Base-by-base conservation (phyloP, 768 basidiomycete genomes). In the Leccinum boreale region DNA sequence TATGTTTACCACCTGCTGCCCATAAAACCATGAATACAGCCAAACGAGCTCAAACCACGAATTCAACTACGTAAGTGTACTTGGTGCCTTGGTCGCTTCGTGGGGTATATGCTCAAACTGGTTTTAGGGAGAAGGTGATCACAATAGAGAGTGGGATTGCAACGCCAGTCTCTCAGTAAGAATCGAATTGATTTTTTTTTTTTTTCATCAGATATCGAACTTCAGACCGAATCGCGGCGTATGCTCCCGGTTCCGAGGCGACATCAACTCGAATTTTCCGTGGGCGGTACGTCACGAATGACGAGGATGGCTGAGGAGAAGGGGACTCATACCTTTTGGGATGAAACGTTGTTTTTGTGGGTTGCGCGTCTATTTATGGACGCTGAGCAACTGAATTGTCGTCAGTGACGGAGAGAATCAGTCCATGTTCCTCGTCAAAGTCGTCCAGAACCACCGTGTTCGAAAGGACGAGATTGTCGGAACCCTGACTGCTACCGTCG, bases 161-260 rank as follows among this genome's bases (percentile, higher is more conserved):
- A 4, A 9, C 24, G 2, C 2, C 5, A 5, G n/a, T 14, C 26
- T 2, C 21, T 45, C n/a, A n/a, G 3, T 2, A 1, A n/a, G 4
- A 14, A 36, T 14, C 31, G 0, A 19, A 8, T 3, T 12, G 4
- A 21, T 1, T 24, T 11, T 12, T 29, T 6, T 5, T 5, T 26
- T n/a, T 6, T 29, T 14, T 2, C 33, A 0, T 21, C 11, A 62
- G 59, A 61, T 17, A 53, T 57, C 29, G 31, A 62, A 12, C 60
- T 57, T 46, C 33, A 11, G 4, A 56, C 53, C 35, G 21, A 17
- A 24, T 24, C 26, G 14, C 26, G 17, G 6, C 26, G 39, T 11
- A 29, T 29, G n/a, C 3, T 19, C 12, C 36, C 14, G 4, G 1
- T 44, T 29, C 21, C 48, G 9, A 51, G 31, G 31, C 26, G 36